phyloP scores from a whole-genome alignment of 2,329 filamentous ascomycete species.

The Alternaria ethzedia region DNA sequence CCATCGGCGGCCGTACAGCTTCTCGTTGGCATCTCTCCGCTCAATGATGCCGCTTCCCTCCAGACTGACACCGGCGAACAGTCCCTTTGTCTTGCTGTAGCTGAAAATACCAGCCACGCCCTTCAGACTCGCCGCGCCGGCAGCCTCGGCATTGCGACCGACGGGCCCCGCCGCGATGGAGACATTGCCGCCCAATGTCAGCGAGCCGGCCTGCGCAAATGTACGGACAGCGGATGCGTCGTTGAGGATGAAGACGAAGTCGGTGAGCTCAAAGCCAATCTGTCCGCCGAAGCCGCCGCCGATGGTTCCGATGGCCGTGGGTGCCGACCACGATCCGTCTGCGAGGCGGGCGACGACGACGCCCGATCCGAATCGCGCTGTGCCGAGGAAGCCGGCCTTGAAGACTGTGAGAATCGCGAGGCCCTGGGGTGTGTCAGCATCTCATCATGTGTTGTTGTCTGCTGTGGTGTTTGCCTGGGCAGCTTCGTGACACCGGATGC shows the following conservation, averaged over 20 bases:
- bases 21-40: constrained; percentile 94
- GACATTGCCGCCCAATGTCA: constrained; percentile 95
- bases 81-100: constrained; percentile 96
- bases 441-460: neutral
- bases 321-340: constrained; percentile 81
- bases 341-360: constrained; percentile 80
- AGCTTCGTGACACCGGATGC: constrained; percentile 5
- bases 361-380: constrained; percentile 80
- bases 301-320: constrained; percentile 79
- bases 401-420: constrained; percentile 86
- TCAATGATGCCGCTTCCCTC: constrained; percentile 95
- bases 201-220: constrained; percentile 88
- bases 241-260: constrained; percentile 99
- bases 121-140: constrained; percentile 88
- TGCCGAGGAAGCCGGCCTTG: constrained; percentile 86
- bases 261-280: constrained; percentile 85
- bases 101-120: constrained; percentile 92
- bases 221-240: constrained; percentile 87
- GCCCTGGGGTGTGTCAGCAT: constrained; percentile 57
- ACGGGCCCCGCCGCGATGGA: constrained; percentile 93
- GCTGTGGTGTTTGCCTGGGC: neutral
- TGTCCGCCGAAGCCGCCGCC: constrained; percentile 85
- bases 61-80: constrained; percentile 93
- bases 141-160: constrained; percentile 93
- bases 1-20: constrained; percentile 84